phyloP scores from a whole-genome alignment of 805 yeast species.

The Hyphopichia homilentoma region DNA sequence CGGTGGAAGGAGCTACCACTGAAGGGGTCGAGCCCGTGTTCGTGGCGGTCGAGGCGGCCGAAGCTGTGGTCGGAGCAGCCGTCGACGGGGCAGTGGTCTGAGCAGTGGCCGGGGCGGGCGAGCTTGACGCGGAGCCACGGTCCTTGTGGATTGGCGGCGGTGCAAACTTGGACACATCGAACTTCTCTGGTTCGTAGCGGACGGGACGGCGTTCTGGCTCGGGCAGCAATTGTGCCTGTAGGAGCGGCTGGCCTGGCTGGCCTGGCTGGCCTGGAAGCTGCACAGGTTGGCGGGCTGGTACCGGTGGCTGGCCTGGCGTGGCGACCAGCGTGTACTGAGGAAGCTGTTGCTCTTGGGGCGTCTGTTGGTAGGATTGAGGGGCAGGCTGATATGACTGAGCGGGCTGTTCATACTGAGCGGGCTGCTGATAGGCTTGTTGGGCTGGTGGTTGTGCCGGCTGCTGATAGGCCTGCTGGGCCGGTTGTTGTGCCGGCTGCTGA shows the following conservation, averaged over 20 bases:
- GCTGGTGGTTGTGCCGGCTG: conserved; percentile 5
- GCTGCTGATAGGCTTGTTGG: conserved; percentile 1
- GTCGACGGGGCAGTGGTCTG: neutral
- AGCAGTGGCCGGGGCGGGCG: conserved; percentile 2
- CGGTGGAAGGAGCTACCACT: conserved; percentile 8
- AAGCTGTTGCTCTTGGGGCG: too few species aligned
- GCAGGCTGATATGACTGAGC: conserved; percentile 1
- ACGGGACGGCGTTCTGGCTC: conserved; percentile 2
- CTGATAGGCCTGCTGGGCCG: conserved; percentile 4
- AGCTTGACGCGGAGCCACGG: conserved; percentile 13
- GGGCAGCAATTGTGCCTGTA: neutral
- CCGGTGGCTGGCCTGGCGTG: conserved; percentile 11
- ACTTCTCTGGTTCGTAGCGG: conserved; percentile 10
- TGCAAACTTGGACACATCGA: conserved; percentile 33
- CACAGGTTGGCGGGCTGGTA: neutral
- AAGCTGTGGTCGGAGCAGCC: neutral
- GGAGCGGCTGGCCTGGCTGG: neutral
- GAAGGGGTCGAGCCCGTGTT: neutral
- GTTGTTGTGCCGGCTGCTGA: conserved; percentile 2
- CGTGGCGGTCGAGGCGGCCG: conserved; percentile 4
- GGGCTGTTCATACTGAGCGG: too few species aligned
- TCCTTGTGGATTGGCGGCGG: conserved; percentile 40
- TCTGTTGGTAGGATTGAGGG: conserved; percentile 4
- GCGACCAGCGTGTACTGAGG: conserved; percentile 2
- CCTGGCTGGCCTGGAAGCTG: neutral